Conservation (phyloP, 768 basidiomycete genomes). For the Boletus tomentosulus region DNA sequence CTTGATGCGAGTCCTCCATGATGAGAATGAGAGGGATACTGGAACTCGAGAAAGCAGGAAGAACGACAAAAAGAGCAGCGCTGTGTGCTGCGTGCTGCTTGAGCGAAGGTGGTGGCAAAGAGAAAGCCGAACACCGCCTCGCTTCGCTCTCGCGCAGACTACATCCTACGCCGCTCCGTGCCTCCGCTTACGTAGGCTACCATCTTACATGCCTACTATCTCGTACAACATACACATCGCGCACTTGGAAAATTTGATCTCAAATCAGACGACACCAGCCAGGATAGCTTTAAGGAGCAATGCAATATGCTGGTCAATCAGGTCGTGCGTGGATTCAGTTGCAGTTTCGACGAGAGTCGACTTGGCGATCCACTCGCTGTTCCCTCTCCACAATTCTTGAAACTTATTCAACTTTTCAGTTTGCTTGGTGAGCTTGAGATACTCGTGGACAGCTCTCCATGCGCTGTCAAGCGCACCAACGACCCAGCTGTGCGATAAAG, state of each 20-base stretch:
- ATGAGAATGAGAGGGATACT: too few relatives aligned
- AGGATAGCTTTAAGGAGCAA: not conserved
- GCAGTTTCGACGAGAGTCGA: not conserved
- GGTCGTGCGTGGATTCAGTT: not conserved
- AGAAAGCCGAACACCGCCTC: too few relatives aligned
- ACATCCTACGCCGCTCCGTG: too few relatives aligned
- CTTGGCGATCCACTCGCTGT: conserved; percentile 25
- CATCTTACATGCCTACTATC: too few relatives aligned
- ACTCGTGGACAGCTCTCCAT: conserved; percentile 32
- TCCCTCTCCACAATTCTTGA: conserved; percentile 28
- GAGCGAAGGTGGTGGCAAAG: too few relatives aligned
- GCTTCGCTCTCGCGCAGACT: too few relatives aligned
- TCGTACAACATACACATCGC: not conserved
- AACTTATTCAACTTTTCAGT: conserved; percentile 12
- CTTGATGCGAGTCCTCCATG: too few relatives aligned
- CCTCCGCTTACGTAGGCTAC: too few relatives aligned
- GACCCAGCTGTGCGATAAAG: not conserved
- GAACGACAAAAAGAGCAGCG: too few relatives aligned
- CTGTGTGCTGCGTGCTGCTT: too few relatives aligned
- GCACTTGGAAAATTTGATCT: not conserved
- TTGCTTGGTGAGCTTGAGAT: conserved; percentile 16
- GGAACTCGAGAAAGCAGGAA: too few relatives aligned
- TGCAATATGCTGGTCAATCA: conserved; percentile 8
- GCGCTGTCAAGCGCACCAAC: conserved; percentile 30
- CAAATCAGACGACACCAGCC: not conserved